phyloP scores from a whole-genome alignment of 805 yeast genomes.

The Naumovozyma castellii region DNA sequence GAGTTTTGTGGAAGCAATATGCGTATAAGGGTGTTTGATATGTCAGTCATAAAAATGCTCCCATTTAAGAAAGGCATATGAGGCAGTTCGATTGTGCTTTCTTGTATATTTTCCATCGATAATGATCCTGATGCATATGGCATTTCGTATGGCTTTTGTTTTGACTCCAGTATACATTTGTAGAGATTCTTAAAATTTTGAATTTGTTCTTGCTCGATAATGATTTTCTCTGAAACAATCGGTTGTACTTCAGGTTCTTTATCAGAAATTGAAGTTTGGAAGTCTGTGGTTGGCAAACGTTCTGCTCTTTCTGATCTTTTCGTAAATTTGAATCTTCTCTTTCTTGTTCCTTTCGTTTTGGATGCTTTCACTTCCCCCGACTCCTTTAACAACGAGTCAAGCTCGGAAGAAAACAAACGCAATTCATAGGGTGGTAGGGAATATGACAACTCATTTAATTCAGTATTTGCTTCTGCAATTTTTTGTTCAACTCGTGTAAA shows the following conservation, averaged over 20 bases:
- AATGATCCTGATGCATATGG: conserved; percentile 11
- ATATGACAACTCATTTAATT: not conserved
- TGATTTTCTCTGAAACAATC: not conserved
- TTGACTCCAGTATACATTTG: not conserved
- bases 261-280: no score
- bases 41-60: conserved; percentile 17
- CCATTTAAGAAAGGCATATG: conserved; percentile 17
- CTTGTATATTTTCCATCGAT: conserved; percentile 9
- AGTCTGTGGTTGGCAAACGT: no score
- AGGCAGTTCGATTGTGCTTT: conserved; percentile 10
- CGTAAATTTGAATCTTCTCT: not conserved
- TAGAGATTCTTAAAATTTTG: not conserved
- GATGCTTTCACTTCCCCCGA: not conserved
- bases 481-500: no score
- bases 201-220: not conserved
- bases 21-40: conserved; percentile 9
- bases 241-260: no score
- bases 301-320: not conserved
- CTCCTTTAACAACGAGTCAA: not conserved
- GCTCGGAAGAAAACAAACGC: not conserved
- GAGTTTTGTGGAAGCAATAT: conserved; percentile 8
- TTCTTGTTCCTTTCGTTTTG: not conserved
- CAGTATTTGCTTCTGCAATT: not conserved
- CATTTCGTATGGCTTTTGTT: not conserved
- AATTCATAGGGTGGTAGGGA: not conserved